Conservation (phyloP, 352 stramenopile genomes). For the Phytophthora melonis region DNA sequence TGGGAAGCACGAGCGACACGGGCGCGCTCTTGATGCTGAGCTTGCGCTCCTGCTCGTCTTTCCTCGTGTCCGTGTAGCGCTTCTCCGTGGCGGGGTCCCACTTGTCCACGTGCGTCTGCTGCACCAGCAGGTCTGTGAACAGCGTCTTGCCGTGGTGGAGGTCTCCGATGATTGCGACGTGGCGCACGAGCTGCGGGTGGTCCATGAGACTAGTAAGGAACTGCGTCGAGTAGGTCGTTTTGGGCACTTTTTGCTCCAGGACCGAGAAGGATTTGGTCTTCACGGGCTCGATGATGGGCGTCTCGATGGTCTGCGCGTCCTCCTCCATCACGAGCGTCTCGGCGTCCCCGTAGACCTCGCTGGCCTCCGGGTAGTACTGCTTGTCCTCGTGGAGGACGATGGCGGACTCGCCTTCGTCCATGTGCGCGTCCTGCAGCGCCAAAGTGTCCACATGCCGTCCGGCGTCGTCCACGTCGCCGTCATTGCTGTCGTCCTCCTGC, state of each 20-base stretch:
- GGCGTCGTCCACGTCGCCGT: constrained; percentile 33
- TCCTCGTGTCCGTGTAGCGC: constrained; percentile 95
- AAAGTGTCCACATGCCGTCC: constrained; percentile 56
- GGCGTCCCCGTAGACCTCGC: constrained; percentile 97
- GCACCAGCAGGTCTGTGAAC: constrained; percentile 92
- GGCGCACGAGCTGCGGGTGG: constrained; percentile 90
- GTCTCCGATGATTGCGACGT: constrained; percentile 97
- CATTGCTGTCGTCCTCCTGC: constrained; percentile 44
- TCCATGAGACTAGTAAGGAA: constrained; percentile 93
- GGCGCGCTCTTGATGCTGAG: constrained; percentile 98
- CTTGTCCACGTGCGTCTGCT: constrained; percentile 89
- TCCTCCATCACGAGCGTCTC: constrained; percentile 99
- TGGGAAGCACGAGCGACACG: constrained; percentile 95
- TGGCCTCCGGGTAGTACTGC: constrained; percentile 98
- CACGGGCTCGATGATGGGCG: constrained; percentile 98
- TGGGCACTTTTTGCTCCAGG: constrained; percentile 82
- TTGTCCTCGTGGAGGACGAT: constrained; percentile 99
- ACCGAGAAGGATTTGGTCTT: constrained; percentile 94
- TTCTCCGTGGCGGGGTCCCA: constrained; percentile 85
- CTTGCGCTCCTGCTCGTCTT: constrained; percentile 97
- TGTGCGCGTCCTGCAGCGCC: constrained; percentile 51
- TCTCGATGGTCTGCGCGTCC: constrained; percentile 98
- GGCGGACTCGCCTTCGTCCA: constrained; percentile 78
- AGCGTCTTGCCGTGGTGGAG: constrained; percentile 97
- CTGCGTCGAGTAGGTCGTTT: constrained; percentile 90